Percentiles rank a stretch among this genome's conserved stretches.
Evolutionary conservation across 495 filamentous ascomycete species (phyloP).

Genomic region (Neurospora sp.): DNA sequence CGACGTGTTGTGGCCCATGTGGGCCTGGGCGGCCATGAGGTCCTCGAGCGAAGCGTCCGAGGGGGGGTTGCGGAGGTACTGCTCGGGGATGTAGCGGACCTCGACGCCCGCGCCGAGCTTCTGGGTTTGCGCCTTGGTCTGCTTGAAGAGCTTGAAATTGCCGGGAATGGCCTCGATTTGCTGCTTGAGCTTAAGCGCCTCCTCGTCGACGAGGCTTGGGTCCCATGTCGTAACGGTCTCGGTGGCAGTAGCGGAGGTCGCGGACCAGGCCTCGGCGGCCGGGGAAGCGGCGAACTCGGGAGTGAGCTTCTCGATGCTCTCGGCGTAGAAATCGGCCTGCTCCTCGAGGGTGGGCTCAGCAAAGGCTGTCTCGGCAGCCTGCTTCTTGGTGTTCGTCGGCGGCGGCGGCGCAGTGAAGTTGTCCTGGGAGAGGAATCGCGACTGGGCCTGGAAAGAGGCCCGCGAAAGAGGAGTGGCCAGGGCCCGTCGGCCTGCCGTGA

Average conservation of each 20-base stretch:
- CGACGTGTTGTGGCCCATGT: constrained; percentile 85
- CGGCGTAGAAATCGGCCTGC: not conserved
- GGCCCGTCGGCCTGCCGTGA: constrained; percentile 32
- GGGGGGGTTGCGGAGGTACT: constrained; percentile 60
- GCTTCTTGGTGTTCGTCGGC: constrained; percentile 1
- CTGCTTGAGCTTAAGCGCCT: constrained; percentile 10
- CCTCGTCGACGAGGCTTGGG: not conserved
- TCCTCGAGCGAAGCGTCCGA: constrained; percentile 80
- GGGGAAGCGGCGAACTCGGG: not conserved
- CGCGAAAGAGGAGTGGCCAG: constrained; percentile 30
- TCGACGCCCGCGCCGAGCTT: constrained; percentile 44
- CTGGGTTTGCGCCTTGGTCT: constrained; percentile 21
- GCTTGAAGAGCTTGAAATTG: constrained; percentile 14
- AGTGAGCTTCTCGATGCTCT: not conserved
- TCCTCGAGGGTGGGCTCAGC: not conserved
- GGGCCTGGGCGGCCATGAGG: constrained; percentile 79
- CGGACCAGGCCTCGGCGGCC: constrained; percentile 2
- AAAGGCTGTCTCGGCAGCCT: not conserved
- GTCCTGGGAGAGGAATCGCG: constrained; percentile 9
- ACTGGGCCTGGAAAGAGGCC: constrained; percentile 27
- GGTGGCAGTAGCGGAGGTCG: not conserved
- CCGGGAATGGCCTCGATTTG: constrained; percentile 21
- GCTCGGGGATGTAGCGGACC: constrained; percentile 56
- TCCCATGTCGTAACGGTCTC: not conserved
- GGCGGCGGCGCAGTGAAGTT: constrained; percentile 1